A percentile compares a stretch with the other conserved stretches of the same genome.
These are phyloP conservation scores for Diaporthe australafricana DNA, from an alignment of 2,329 filamentous ascomycete species.

Conservation along the genomic window DNA sequence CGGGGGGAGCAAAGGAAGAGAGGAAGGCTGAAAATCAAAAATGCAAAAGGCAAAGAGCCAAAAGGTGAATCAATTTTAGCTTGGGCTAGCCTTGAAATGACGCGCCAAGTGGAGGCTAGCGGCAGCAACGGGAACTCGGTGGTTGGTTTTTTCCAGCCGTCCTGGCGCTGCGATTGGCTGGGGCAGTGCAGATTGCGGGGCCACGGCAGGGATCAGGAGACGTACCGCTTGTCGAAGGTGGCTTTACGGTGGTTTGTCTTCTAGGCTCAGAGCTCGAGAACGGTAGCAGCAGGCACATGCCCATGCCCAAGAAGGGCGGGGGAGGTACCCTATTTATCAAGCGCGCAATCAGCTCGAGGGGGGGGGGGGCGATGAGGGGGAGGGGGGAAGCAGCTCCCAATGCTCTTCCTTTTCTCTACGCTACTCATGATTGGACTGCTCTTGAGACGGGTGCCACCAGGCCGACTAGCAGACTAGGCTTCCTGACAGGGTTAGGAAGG, in stretches of 20 bases:
- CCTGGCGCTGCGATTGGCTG: constrained; percentile 25
- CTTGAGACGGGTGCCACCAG: constrained; percentile 24
- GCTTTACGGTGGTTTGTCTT: constrained; percentile 20
- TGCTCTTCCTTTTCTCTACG: constrained; percentile 6
- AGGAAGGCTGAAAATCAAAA: constrained; percentile 46
- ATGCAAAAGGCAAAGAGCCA: constrained; percentile 36
- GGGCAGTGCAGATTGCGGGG: neutral
- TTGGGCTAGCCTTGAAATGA: constrained; percentile 43
- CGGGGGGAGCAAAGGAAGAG: constrained; percentile 33
- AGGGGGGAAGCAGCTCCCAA: constrained; percentile 6
- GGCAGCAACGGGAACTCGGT: constrained; percentile 34
- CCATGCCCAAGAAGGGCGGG: constrained; percentile 46
- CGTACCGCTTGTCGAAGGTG: constrained; percentile 22
- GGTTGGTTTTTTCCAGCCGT: constrained; percentile 36
- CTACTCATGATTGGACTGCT: constrained; percentile 12
- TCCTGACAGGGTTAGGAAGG: constrained; percentile 10
- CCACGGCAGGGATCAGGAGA: constrained; percentile 29
- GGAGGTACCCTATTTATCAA: constrained; percentile 52
- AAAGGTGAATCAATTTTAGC: constrained; percentile 38
- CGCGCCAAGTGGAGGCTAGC: constrained; percentile 33
- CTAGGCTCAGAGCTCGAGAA: constrained; percentile 22
- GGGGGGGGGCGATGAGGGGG: constrained; percentile 13
- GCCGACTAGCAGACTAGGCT: neutral
- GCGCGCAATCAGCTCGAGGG: constrained; percentile 40
- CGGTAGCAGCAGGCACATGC: constrained; percentile 41